Evolutionary conservation across 331 rosid species (phyloP).

Genomic region (Arachis monticola): DNA sequence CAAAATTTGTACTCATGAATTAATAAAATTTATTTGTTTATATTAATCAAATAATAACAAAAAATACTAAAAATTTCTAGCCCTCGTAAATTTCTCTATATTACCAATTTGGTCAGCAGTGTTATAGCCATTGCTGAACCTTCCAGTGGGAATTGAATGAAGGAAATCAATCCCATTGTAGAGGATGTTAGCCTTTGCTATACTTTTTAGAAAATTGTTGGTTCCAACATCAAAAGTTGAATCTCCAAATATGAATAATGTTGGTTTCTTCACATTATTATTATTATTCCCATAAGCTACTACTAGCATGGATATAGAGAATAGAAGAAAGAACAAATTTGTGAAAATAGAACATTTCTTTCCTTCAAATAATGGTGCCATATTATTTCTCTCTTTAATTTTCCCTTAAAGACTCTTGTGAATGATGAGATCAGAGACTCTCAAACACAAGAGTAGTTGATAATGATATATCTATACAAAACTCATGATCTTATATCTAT

Average conservation of each 20-base stretch:
- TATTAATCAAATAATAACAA: too few relatives aligned
- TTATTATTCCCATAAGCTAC: slow-evolving; percentile 6
- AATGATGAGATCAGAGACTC: slow-evolving; percentile 7
- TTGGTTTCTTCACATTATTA: not conserved
- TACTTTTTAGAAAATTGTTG: slow-evolving; percentile 42
- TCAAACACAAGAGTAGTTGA: slow-evolving; percentile 26
- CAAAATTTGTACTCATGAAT: too few relatives aligned
- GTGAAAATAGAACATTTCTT: not conserved
- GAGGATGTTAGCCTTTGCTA: slow-evolving; percentile 43
- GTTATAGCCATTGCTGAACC: slow-evolving; percentile 66
- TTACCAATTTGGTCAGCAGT: slow-evolving; percentile 56
- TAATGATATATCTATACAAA: slow-evolving; percentile 3
- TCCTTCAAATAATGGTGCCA: slow-evolving; percentile 25
- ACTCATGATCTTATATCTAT: not conserved
- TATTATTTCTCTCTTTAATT: slow-evolving; percentile 20
- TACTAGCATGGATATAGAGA: slow-evolving; percentile 11
- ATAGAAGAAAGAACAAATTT: slow-evolving; percentile 12
- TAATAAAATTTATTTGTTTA: too few relatives aligned
- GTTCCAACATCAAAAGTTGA: slow-evolving; percentile 62
- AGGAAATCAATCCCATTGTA: slow-evolving; percentile 55
- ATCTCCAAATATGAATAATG: slow-evolving; percentile 61
- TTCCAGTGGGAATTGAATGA: slow-evolving; percentile 50
- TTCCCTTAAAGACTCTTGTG: not conserved
- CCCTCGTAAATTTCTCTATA: too few relatives aligned
- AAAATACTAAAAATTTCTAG: too few relatives aligned